Evolutionary conservation across 139 green algal genomes (phyloP).

Genomic region (Chlorella sp.): DNA sequence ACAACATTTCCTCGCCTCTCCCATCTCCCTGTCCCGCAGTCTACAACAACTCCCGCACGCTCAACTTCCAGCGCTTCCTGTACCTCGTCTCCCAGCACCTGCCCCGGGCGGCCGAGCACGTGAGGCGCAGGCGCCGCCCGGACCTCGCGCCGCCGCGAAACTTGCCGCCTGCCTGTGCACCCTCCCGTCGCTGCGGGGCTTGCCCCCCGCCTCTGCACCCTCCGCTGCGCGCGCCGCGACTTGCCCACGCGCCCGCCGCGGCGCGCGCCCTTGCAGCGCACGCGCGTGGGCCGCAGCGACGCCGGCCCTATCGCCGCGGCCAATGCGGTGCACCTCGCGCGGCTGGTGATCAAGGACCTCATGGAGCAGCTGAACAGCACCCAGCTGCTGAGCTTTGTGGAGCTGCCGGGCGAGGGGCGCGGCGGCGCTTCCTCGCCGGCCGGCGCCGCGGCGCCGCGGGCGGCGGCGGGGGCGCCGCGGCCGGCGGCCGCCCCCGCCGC

Average conservation of each 20-base stretch:
- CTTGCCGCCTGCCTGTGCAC: too few relatives aligned
- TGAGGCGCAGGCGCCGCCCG: too few relatives aligned
- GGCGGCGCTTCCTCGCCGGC: too few relatives aligned
- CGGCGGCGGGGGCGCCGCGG: not conserved
- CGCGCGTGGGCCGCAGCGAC: conserved; percentile 5
- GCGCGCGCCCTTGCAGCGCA: too few relatives aligned
- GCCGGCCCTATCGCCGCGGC: conserved; percentile 38
- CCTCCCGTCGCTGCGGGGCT: too few relatives aligned
- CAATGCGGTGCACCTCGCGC: conserved; percentile 69
- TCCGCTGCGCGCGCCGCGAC: too few relatives aligned
- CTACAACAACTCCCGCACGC: conserved; percentile 70
- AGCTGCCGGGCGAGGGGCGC: conserved; percentile 4
- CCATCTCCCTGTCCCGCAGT: conserved; percentile 40
- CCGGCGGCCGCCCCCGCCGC: not conserved
- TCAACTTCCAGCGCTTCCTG: conserved; percentile 76
- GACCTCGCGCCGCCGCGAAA: too few relatives aligned
- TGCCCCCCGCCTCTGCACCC: too few relatives aligned
- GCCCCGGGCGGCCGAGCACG: conserved; percentile 17
- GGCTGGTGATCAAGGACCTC: conserved; percentile 64
- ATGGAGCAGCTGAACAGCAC: conserved; percentile 49
- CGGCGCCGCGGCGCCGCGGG: not conserved
- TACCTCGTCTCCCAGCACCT: conserved; percentile 59
- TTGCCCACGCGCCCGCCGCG: too few relatives aligned
- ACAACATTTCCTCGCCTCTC: not conserved
- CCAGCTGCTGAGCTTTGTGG: conserved; percentile 54